Conservation (phyloP, 2,329 filamentous ascomycete species). For the Apiospora hydei region DNA sequence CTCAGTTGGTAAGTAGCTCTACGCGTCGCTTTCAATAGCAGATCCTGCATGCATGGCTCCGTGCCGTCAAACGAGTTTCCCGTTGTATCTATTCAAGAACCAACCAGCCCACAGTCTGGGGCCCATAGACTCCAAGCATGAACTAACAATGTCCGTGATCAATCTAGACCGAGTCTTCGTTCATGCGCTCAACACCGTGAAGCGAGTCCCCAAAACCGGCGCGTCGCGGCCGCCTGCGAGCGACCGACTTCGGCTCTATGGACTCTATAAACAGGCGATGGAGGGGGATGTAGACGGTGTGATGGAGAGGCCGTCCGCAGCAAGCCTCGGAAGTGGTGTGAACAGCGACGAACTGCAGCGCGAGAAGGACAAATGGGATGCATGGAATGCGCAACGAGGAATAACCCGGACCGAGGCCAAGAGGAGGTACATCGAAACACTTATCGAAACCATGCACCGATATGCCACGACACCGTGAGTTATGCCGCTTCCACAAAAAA, state of each 20-base stretch:
- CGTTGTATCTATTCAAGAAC: background rate
- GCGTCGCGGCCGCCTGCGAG: constrained; percentile 84
- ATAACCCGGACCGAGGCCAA: constrained; percentile 91
- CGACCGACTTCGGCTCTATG: constrained; percentile 92
- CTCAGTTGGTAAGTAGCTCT: constrained; percentile 55
- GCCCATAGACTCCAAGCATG: background rate
- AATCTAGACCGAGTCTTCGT: constrained; percentile 91
- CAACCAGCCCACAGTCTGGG: constrained; percentile 22
- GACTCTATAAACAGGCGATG: constrained; percentile 99
- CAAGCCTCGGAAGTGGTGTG: constrained; percentile 50
- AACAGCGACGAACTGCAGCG: constrained; percentile 61
- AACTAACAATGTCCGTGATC: constrained; percentile 5
- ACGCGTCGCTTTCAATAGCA: constrained; percentile 23
- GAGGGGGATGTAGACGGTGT: constrained; percentile 96
- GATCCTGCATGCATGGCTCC: background rate
- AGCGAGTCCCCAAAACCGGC: constrained; percentile 94
- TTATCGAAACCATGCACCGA: constrained; percentile 96
- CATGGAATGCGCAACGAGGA: constrained; percentile 89
- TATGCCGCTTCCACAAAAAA: background rate
- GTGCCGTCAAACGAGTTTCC: background rate
- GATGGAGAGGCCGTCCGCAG: constrained; percentile 78
- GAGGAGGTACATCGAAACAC: constrained; percentile 87
- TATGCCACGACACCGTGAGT: constrained; percentile 85
- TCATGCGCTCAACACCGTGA: constrained; percentile 98
- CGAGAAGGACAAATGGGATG: constrained; percentile 82